Evolutionary conservation across 805 yeast species (phyloP), one percentile per base, ranked within the genome.

Genomic region (Saccharomycopsis oosterbeekiorum): DNA sequence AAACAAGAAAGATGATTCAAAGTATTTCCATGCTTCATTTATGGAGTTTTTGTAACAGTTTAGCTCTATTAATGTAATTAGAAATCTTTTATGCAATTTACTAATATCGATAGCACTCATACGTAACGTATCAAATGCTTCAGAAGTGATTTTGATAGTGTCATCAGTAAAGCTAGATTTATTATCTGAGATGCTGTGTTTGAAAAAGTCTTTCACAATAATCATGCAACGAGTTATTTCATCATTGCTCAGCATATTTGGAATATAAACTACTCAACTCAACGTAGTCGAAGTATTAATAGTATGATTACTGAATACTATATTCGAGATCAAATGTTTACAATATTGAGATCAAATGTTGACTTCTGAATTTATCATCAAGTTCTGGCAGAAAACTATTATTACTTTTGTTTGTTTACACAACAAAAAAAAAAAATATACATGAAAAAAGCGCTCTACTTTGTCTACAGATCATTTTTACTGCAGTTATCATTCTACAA

Each of bases 11-110:
- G 39, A 55, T 42, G 26, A 60, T 10, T 24, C 8, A 21, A 21
- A 47, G 26, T 47, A 29, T 9, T 50, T 50, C 62, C 62, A 60
- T 11, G 57, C 51, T 29, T 56, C 57, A 9, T 55, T 14, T 11
- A 55, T 53, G 4, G 60, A 42, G 6, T 41, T 17, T 15, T 53
- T n/a, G 26, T 57, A 60, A 3, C 24, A 9, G 9, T 57, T 54
- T 4, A 29, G n/a, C 40, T 57, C 60, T 6, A 60, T 57, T 8
- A 60, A 37, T 29, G 41, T 51, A 15, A 50, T 54, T 19, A 59
- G 26, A 21, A 59, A 59, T 21, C 34, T 19, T 24, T 47, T 47
- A 47, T 47, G 53, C 21, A 47, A 26, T 10, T 47, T 47, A 15
- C 14, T 24, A 24, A 47, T 24, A 47, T 47, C 53, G 10, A 47